A percentile compares a stretch with the other conserved stretches of the same genome.
Evolutionary conservation across 306 rosid genomes (phyloP).

Genomic region (Arachis hypogaea): DNA sequence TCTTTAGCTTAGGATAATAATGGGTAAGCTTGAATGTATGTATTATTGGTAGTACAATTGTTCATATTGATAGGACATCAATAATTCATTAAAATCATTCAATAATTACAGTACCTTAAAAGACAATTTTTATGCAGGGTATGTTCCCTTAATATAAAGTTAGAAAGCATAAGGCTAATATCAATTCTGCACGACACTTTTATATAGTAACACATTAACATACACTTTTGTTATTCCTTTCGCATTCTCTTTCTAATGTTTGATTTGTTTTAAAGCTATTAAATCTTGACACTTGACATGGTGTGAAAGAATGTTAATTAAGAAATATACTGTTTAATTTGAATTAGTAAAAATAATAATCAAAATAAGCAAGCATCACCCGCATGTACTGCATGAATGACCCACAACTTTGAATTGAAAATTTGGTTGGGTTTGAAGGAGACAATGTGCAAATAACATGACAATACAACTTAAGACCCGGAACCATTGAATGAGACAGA

Average conservation of each 20-base stretch:
- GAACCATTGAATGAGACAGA: slow-evolving; percentile 27
- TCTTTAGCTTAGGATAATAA: too few relatives aligned
- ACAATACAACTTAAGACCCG: slow-evolving; percentile 8
- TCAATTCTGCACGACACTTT: not conserved
- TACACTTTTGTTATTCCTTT: too few relatives aligned
- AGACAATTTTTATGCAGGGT: not conserved
- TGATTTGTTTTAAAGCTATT: not conserved
- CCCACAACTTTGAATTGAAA: slow-evolving; percentile 23
- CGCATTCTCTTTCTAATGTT: not conserved
- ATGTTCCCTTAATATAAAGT: not conserved
- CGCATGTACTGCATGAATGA: slow-evolving; percentile 21
- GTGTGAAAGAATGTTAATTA: not conserved
- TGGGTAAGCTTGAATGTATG: too few relatives aligned
- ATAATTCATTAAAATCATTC: not conserved
- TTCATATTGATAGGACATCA: not conserved
- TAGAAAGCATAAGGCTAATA: not conserved
- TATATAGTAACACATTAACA: too few relatives aligned
- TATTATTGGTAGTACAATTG: too few relatives aligned
- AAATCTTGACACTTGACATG: slow-evolving; percentile 5
- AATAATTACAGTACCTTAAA: not conserved
- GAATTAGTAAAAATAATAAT: not conserved
- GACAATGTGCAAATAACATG: slow-evolving; percentile 28
- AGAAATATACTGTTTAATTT: not conserved
- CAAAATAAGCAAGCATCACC: not conserved
- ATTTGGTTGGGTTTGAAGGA: slow-evolving; percentile 35